Base-by-base conservation (phyloP, 352 stramenopile genomes). In the Phytophthora tubulina region DNA sequence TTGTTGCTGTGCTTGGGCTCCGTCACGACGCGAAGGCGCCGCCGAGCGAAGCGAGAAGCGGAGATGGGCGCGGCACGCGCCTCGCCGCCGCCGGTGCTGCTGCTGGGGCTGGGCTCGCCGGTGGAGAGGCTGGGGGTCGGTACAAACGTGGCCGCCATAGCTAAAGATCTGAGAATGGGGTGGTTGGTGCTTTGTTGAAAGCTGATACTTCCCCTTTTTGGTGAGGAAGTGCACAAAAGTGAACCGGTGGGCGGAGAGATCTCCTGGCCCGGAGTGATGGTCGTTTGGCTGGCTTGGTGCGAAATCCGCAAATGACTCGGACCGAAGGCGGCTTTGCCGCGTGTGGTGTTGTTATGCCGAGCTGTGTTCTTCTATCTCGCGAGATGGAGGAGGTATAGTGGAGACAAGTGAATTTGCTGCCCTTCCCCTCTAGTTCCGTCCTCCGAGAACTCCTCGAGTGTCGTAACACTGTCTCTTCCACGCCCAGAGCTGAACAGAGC, bases 1-100 rank as follows among this genome's bases (percentile, higher is more conserved):
- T 93, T 93, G 75, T 93, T 93, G 81, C 81, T 92, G 68, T 88
- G 81, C 63, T 91, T 91, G 56, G 86, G 88, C 74, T 92, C 86
- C n/a, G 88, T 95, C 53, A 95, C 74, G n/a, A 95, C 88, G 54
- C 88, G 88, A 48, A 95, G 73, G 10, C 88, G 84, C 4, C 88
- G 79, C 45, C 78, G 73, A 1, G 85, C 84, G 70, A 92, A 90
- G 64, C 82, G 82, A 0, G 76, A 74, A 27, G 73, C 60, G 11
- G 72, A 39, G 21, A 76, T 59, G 17, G 75, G 72, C 9, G 51
- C 48, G 3, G 65, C 72, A 33, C 57, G 52, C 6, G 64, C 67
- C 13, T 75, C 73, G 1, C 56, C 55, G 21, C 48, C 46, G 10
- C 51, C 42, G 10, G 7, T 61, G 39, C 61, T 76, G 59, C 68